A percentile compares a stretch with the other conserved stretches of the same genome.
These are phyloP conservation scores for Venturia aucupariae DNA, from an alignment of 2,329 filamentous ascomycete species.

Conservation along the genomic window DNA sequence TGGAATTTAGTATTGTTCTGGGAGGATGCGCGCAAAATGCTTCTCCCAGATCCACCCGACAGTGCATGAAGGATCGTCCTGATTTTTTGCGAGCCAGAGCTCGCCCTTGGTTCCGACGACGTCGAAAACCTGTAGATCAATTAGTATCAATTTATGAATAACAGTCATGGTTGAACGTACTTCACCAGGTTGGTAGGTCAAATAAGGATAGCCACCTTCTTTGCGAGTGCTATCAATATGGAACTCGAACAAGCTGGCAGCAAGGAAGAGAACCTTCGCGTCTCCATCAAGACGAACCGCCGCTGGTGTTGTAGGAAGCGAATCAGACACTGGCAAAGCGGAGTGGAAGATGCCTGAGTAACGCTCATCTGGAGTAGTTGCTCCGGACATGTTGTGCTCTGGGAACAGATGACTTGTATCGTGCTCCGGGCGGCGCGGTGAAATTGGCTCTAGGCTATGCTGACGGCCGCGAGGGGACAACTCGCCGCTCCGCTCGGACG, in stretches of 20 bases:
- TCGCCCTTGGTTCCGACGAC: slow-evolving; percentile 94
- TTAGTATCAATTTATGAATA: neutral
- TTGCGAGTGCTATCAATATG: slow-evolving; percentile 88
- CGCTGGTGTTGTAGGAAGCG: slow-evolving; percentile 16
- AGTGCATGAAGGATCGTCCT: slow-evolving; percentile 70
- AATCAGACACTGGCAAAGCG: slow-evolving; percentile 69
- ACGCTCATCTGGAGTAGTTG: slow-evolving; percentile 28
- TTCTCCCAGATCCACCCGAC: slow-evolving; percentile 99
- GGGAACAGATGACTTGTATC: neutral
- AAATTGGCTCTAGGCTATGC: slow-evolving; percentile 31
- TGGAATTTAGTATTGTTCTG: neutral
- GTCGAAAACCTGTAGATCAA: slow-evolving; percentile 33
- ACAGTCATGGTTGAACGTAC: slow-evolving; percentile 35
- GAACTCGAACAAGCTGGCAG: slow-evolving; percentile 92
- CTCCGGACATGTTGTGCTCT: slow-evolving; percentile 6
- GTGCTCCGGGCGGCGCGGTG: neutral
- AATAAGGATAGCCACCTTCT: slow-evolving; percentile 90
- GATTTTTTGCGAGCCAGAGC: slow-evolving; percentile 94
- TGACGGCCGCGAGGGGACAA: slow-evolving; percentile 33
- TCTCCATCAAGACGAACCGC: slow-evolving; percentile 24
- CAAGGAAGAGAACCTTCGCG: slow-evolving; percentile 76
- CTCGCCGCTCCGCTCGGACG: slow-evolving; percentile 15
- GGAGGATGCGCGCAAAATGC: slow-evolving; percentile 54
- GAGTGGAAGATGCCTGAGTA: slow-evolving; percentile 79
- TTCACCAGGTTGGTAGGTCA: slow-evolving; percentile 92